Base-by-base conservation (phyloP, 192 early-diverging fungal genomes). In the Rhizophagus clarus region DNA sequence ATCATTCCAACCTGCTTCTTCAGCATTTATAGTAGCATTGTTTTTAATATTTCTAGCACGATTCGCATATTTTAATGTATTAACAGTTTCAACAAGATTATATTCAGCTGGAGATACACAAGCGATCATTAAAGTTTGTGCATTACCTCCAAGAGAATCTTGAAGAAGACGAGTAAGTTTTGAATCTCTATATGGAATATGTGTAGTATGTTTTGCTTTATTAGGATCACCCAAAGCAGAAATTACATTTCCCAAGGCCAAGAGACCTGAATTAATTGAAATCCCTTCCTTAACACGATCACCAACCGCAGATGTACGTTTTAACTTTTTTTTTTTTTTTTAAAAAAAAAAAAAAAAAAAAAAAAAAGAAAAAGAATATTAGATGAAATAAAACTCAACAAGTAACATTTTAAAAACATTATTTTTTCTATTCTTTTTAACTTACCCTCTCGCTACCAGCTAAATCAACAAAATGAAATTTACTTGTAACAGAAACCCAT, bases 391-490 rank as follows among this genome's bases (percentile, higher is more conserved):
- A n/a, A n/a, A n/a, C n/a, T n/a, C n/a, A n/a, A n/a, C n/a, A n/a
- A n/a, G n/a, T n/a, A n/a, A n/a, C n/a, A n/a, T n/a, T n/a, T n/a
- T n/a, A n/a, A n/a, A n/a, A n/a, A n/a, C n/a, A n/a, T n/a, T n/a
- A n/a, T n/a, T n/a, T n/a, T n/a, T n/a, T n/a, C n/a, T n/a, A n/a
- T 69, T 69, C n/a, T 17, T 31, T 40, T 69, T 22, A 1, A 69
- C 28, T 34, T 69, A 88, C 87, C 60, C 95, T 85, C 85, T 99
- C 98, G 61, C 95, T 96, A 42, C 98, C 98, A 32, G 98, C 98
- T 83, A 99, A 87, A 87, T 99, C 98, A 20, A 99, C 98, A 89
- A 99, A 99, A 83, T 98, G 96, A 79, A 99, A 96, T 85, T 99
- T 99, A 32, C 95, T 96, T 11, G 87, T 88, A n/a, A 95, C 82